A percentile compares a stretch with the other conserved stretches of the same genome.
Evolutionary conservation across 1,284 basidiomycete genomes (phyloP).

Genomic region (Cutaneotrichosporon mucoides): DNA sequence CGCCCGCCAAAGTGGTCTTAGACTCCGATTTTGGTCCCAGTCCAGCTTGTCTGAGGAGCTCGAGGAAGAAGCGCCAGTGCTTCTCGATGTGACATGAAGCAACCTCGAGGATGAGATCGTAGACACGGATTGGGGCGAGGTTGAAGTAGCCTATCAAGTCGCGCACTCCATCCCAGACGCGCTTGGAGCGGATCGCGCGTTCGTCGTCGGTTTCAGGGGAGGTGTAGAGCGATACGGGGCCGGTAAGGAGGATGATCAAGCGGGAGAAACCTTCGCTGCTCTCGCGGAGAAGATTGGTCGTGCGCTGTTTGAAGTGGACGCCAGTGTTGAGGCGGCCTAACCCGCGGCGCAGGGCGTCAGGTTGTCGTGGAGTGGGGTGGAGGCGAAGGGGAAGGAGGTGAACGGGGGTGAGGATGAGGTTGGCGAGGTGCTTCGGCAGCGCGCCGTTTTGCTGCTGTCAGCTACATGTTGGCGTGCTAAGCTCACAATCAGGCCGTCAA

Average conservation of each 20-base stretch:
- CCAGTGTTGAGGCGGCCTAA: constrained; percentile 37
- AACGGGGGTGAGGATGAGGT: constrained; percentile 28
- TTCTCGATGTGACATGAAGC: constrained; percentile 74
- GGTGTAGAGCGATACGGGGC: constrained; percentile 53
- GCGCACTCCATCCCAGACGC: constrained; percentile 81
- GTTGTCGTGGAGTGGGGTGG: constrained; percentile 31
- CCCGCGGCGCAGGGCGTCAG: constrained; percentile 25
- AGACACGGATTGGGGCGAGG: constrained; percentile 86
- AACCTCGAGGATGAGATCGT: constrained; percentile 91
- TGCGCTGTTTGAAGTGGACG: constrained; percentile 85
- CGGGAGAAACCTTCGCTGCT: constrained; percentile 97
- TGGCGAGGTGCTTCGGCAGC: constrained; percentile 25
- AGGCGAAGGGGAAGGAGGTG: constrained; percentile 26
- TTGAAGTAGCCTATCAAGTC: constrained; percentile 93
- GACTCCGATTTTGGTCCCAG: background rate
- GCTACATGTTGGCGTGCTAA: background rate
- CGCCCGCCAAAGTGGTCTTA: background rate
- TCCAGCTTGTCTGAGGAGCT: constrained; percentile 57
- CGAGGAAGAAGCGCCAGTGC: constrained; percentile 89
- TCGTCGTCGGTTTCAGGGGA: constrained; percentile 7
- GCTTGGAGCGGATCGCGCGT: constrained; percentile 58
- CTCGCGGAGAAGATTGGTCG: constrained; percentile 95
- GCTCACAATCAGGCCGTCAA: constrained; percentile 12
- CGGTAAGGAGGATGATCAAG: constrained; percentile 73
- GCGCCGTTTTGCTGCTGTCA: constrained; percentile 6